A percentile compares a stretch with the other conserved stretches of the same genome.
Evolutionary conservation across 305 asterid species (phyloP).

Genomic region (Stenogyne calaminthoides): DNA sequence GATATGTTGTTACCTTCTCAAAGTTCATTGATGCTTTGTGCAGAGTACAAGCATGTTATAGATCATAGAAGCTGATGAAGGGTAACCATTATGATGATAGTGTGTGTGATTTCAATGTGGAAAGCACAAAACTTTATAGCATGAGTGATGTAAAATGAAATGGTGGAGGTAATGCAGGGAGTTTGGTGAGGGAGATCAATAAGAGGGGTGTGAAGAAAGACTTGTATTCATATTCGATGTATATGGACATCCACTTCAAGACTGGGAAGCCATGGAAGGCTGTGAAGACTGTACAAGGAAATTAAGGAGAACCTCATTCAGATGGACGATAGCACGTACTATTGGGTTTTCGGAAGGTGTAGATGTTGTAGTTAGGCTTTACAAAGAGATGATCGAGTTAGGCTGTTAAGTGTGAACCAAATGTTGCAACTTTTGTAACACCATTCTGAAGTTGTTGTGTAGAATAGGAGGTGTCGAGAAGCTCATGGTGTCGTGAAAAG

Average conservation of each 20-base stretch:
- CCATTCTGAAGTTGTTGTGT: too few relatives aligned
- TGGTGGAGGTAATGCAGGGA: conserved; percentile 87
- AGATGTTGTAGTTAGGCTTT: conserved; percentile 38
- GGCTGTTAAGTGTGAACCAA: too few relatives aligned
- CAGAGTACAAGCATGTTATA: conserved; percentile 86
- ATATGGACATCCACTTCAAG: too few relatives aligned
- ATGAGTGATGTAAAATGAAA: conserved; percentile 65
- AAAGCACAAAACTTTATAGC: conserved; percentile 55
- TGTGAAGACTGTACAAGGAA: conserved; percentile 62
- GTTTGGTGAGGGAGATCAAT: too few relatives aligned
- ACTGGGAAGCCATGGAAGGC: conserved; percentile 93
- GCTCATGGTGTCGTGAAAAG: too few relatives aligned
- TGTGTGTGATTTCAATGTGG: conserved; percentile 36
- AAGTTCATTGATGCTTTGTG: conserved; percentile 71
- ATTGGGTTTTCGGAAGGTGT: conserved; percentile 57
- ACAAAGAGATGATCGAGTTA: too few relatives aligned
- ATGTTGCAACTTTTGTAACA: conserved; percentile 65
- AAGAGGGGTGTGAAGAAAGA: too few relatives aligned
- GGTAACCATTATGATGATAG: conserved; percentile 28
- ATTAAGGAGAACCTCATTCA: conserved; percentile 65
- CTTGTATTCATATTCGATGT: conserved; percentile 74
- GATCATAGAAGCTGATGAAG: conserved; percentile 89
- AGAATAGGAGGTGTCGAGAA: too few relatives aligned
- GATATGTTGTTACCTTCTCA: conserved; percentile 67
- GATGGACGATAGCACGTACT: conserved; percentile 40